Evolutionary conservation across 2,329 filamentous ascomycete species (phyloP).

Genomic region (Trichophyton verrucosum): DNA sequence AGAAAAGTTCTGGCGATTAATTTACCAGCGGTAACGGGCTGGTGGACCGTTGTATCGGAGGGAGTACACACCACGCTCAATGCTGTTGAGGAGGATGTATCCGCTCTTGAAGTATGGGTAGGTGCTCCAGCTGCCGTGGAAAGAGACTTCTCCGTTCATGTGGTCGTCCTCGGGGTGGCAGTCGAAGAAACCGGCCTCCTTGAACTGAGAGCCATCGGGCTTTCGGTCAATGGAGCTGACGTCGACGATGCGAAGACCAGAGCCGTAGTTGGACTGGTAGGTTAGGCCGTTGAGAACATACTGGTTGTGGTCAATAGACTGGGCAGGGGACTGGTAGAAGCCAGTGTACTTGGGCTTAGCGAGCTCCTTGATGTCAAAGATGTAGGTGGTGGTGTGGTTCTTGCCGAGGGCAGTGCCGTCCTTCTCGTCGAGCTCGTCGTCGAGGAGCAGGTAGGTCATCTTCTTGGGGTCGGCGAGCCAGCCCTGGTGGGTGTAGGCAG

Average conservation of each 20-base stretch:
- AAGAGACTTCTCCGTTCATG: slow-evolving; percentile 30
- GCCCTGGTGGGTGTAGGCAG: slow-evolving; percentile 48
- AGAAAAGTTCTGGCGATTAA: neutral
- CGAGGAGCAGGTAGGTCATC: slow-evolving; percentile 38
- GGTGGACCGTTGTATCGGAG: slow-evolving; percentile 27
- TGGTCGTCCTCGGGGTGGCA: slow-evolving; percentile 42
- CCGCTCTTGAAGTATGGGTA: slow-evolving; percentile 41
- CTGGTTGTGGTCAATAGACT: slow-evolving; percentile 40
- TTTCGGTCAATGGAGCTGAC: slow-evolving; percentile 21
- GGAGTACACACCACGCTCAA: slow-evolving; percentile 40
- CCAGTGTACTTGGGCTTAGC: slow-evolving; percentile 35
- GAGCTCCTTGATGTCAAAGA: slow-evolving; percentile 39
- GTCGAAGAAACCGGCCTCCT: slow-evolving; percentile 41
- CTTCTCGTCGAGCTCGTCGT: slow-evolving; percentile 44
- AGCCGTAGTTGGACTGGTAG: slow-evolving; percentile 42
- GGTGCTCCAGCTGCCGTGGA: slow-evolving; percentile 38
- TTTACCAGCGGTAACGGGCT: neutral
- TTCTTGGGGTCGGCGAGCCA: slow-evolving; percentile 37
- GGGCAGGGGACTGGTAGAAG: slow-evolving; percentile 30
- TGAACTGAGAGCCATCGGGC: slow-evolving; percentile 35
- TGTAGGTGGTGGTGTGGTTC: slow-evolving; percentile 40
- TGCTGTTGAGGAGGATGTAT: slow-evolving; percentile 41
- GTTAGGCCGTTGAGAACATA: slow-evolving; percentile 35
- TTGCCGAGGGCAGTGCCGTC: slow-evolving; percentile 29
- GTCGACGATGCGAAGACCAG: slow-evolving; percentile 33